Evolutionary conservation across 371 early-diverging fungal genomes (phyloP), one percentile per base, ranked within the genome.

Genomic region (Circinella umbellata): DNA sequence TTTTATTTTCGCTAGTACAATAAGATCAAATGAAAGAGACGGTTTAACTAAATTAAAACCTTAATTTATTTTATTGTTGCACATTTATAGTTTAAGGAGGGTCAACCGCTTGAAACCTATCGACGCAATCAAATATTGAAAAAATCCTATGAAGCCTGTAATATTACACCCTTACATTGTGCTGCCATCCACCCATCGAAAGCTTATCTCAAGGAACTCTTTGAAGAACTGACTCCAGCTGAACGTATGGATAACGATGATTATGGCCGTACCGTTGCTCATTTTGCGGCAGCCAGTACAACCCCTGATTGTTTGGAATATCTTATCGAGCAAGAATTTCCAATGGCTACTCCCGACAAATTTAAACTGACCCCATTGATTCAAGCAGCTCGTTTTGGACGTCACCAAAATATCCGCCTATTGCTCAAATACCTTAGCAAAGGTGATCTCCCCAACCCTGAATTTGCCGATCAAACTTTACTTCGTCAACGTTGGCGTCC

Each of bases 251-350:
- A 79, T 15, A 70, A 75, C 0, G 90, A 90, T 67, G 72, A 73
- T 0, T 67, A 69, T 46, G 85, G 86, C 0, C 76, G 90, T 57
- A 84, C 78, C 4, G 77, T 86, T 20, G 79, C 85, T 9, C 88
- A 88, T 69, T 90, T 81, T 78, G 88, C 90, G n/a, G 88, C 87
- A 38, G 85, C 77, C 3, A 86, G 85, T 61, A 75, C 79, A 13
- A 84, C 85, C 6, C 71, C 84, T 18, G 87, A 65, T 17, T 83
- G 84, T 36, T 64, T 90, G 42, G 75, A 84, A 34, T 86, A 74
- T 57, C 67, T 90, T 35, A 73, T 86, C 6, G 42, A 42, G n/a
- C 61, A 81, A 51, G 74, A 72, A 0, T 74, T 80, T 34, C 80
- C 79, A 10, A 20, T 84, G 0, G 63, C 68, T 6, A 46, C 53